Conservation (phyloP, 768 basidiomycete species). For the Kwoniella newhampshirensis region DNA sequence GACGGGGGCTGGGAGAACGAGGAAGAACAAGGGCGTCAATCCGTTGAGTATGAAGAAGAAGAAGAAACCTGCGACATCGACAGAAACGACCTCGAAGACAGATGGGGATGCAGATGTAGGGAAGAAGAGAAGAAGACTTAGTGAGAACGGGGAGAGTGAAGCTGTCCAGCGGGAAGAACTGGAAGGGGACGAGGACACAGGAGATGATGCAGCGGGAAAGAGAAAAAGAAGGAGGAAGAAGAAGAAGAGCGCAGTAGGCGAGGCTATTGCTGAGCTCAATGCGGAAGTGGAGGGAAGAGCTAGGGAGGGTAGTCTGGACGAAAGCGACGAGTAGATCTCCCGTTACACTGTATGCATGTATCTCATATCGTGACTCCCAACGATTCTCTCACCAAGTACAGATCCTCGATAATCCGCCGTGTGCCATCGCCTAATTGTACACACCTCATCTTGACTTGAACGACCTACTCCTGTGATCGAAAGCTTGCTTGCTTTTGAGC, state of each 20-base stretch:
- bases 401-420: neutral
- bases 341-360: slow-evolving; percentile 4
- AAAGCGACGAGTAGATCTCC: slow-evolving; percentile 7
- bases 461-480: too few species aligned
- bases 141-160: slow-evolving; percentile 22
- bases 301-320: neutral
- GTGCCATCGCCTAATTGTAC: too few species aligned
- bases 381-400: neutral
- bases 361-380: too few species aligned
- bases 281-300: slow-evolving; percentile 13
- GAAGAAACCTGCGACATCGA: slow-evolving; percentile 54
- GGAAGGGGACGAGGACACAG: slow-evolving; percentile 1
- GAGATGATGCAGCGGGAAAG: slow-evolving; percentile 14
- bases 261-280: slow-evolving; percentile 35
- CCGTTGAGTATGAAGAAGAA: slow-evolving; percentile 92
- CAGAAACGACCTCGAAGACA: slow-evolving; percentile 3
- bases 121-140: slow-evolving; percentile 14
- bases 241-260: slow-evolving; percentile 36
- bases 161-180: neutral
- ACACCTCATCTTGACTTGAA: too few species aligned
- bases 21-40: slow-evolving; percentile 81
- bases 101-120: slow-evolving; percentile 7
- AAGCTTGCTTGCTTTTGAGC: too few species aligned
- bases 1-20: slow-evolving; percentile 28
- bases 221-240: slow-evolving; percentile 43